phyloP scores from a whole-genome alignment of 768 basidiomycete genomes.

The Boletus sensibilis region DNA sequence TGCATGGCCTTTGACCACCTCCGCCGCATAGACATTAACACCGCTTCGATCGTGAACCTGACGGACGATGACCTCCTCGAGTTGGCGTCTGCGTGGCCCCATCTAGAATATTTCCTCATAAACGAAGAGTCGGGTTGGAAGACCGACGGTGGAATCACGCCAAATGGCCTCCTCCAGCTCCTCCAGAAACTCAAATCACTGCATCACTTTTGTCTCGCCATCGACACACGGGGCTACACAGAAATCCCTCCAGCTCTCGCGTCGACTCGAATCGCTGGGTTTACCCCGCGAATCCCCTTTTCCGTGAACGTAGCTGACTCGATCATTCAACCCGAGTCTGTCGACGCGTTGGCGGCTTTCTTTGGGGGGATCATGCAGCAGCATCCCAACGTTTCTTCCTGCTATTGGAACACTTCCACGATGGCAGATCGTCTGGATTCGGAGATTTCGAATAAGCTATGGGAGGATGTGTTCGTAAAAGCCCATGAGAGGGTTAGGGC shows the following conservation, averaged over 20 bases:
- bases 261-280: neutral
- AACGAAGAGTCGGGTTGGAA: slow-evolving; percentile 24
- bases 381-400: neutral
- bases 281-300: slow-evolving; percentile 4
- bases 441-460: slow-evolving; percentile 12
- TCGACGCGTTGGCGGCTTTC: slow-evolving; percentile 16
- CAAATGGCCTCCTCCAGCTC: slow-evolving; percentile 15
- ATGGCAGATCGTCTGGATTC: slow-evolving; percentile 15
- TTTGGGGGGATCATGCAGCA: slow-evolving; percentile 15
- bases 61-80: slow-evolving; percentile 9
- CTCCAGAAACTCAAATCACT: slow-evolving; percentile 7
- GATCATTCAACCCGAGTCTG: slow-evolving; percentile 14
- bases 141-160: slow-evolving; percentile 16
- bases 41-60: slow-evolving; percentile 10
- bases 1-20: slow-evolving; percentile 16
- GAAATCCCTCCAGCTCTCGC: neutral
- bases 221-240: slow-evolving; percentile 13
- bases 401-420: slow-evolving; percentile 9
- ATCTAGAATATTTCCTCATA: slow-evolving; percentile 13
- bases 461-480: slow-evolving; percentile 23
- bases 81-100: slow-evolving; percentile 20
- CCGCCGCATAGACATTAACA: slow-evolving; percentile 12
- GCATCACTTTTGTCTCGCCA: slow-evolving; percentile 8
- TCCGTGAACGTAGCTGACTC: slow-evolving; percentile 20
- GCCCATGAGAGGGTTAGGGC: slow-evolving; percentile 1